phyloP scores from a whole-genome alignment of 768 basidiomycete genomes.

The Hericium coralloides region DNA sequence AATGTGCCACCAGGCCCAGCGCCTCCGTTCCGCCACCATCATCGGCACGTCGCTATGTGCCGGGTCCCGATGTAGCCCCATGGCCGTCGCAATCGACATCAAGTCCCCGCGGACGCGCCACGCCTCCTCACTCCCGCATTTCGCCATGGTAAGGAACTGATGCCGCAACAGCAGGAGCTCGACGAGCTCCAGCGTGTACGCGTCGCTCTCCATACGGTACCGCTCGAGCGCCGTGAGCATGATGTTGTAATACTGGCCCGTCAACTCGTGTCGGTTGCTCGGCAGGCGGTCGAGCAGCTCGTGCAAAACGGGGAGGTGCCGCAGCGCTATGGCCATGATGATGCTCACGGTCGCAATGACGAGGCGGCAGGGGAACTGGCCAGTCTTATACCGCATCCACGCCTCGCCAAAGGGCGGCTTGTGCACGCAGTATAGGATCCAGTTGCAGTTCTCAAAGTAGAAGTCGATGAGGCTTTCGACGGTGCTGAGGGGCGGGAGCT shows the following conservation, averaged over 20 bases:
- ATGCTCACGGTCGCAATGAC: constrained; percentile 12
- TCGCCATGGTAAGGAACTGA: constrained; percentile 65
- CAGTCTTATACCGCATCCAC: constrained; percentile 13
- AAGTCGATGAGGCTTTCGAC: constrained; percentile 11
- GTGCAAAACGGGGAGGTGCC: constrained; percentile 11
- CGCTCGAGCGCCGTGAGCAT: constrained; percentile 57
- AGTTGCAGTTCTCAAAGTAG: constrained; percentile 14
- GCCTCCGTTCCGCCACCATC: constrained; percentile 63
- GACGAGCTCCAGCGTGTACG: constrained; percentile 63
- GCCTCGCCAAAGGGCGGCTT: constrained; percentile 7
- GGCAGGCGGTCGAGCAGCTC: constrained; percentile 11
- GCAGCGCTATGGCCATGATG: constrained; percentile 10
- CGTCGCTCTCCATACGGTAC: constrained; percentile 37
- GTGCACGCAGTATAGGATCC: constrained; percentile 9
- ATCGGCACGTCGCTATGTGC: constrained; percentile 64
- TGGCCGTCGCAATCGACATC: constrained; percentile 65
- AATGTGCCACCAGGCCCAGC: constrained; percentile 92
- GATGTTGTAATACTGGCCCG: constrained; percentile 61
- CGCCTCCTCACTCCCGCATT: constrained; percentile 73
- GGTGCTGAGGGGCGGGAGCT: constrained; percentile 10
- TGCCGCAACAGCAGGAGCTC: constrained; percentile 63
- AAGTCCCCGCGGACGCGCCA: constrained; percentile 72
- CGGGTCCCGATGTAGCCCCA: constrained; percentile 86
- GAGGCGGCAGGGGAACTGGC: constrained; percentile 11
- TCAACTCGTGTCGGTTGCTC: constrained; percentile 23